These are phyloP conservation scores for Pyracantha coccinea DNA, from an alignment of 331 rosid genomes.

Conservation along the genomic window DNA sequence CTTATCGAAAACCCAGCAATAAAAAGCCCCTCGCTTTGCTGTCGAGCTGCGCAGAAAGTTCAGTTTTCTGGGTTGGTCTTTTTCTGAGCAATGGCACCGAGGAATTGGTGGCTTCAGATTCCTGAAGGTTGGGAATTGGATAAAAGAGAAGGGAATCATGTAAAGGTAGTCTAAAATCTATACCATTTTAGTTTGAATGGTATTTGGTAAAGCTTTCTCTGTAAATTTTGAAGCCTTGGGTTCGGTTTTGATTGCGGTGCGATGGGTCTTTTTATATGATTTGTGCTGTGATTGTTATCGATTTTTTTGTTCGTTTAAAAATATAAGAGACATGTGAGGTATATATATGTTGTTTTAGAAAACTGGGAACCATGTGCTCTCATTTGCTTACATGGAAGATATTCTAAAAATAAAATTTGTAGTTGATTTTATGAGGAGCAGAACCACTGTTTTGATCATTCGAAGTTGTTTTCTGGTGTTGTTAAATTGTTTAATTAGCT, in stretches of 20 bases:
- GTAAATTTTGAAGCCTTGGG: not conserved
- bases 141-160: not conserved
- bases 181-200: not conserved
- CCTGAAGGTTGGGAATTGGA: not conserved
- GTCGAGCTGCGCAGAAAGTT: not conserved
- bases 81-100: not conserved
- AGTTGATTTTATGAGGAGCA: not conserved
- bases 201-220: not conserved
- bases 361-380: too few species aligned
- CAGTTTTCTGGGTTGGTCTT: not conserved
- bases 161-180: not conserved
- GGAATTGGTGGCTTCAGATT: not conserved
- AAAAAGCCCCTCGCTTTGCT: not conserved
- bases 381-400: not conserved
- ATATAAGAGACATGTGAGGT: not conserved
- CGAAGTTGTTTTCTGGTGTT: not conserved
- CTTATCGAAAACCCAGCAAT: not conserved
- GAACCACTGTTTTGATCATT: not conserved
- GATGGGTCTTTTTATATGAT: not conserved
- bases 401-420: not conserved
- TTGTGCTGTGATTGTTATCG: not conserved
- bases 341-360: not conserved
- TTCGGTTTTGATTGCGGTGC: not conserved
- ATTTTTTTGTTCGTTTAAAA: not conserved
- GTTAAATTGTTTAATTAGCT: not conserved